A percentile compares a stretch with the other conserved stretches of the same genome.
phyloP scores from a whole-genome alignment of 306 rosid species.

The Gleditsia sinensis region DNA sequence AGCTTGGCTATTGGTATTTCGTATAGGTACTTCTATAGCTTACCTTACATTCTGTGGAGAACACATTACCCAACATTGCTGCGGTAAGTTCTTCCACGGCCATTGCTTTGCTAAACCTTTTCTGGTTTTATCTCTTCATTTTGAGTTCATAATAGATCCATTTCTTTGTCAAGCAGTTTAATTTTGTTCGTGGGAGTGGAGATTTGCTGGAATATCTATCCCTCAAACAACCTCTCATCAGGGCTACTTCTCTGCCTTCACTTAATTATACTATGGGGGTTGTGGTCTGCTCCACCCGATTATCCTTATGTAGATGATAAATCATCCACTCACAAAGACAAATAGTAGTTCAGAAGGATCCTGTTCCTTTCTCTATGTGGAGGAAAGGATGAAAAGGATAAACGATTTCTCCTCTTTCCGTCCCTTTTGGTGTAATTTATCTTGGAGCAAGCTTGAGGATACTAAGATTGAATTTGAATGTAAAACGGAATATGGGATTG shows the following conservation, averaged over 20 bases:
- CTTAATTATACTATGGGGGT: slow-evolving; percentile 70
- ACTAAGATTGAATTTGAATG: slow-evolving; percentile 17
- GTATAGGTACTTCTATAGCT: slow-evolving; percentile 82
- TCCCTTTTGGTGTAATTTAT: slow-evolving; percentile 21
- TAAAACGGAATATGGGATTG: slow-evolving; percentile 10
- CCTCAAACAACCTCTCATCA: slow-evolving; percentile 70
- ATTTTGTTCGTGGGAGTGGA: slow-evolving; percentile 79
- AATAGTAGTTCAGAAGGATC: slow-evolving; percentile 32
- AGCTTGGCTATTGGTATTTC: slow-evolving; percentile 30
- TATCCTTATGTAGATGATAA: slow-evolving; percentile 56
- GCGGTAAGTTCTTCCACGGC: slow-evolving; percentile 52
- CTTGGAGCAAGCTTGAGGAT: slow-evolving; percentile 10
- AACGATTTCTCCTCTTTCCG: neutral
- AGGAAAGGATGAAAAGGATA: slow-evolving; percentile 29
- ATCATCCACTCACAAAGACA: slow-evolving; percentile 47
- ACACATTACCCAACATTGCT: slow-evolving; percentile 61
- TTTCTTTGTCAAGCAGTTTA: slow-evolving; percentile 49
- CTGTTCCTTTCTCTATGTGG: slow-evolving; percentile 1
- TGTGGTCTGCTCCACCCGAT: slow-evolving; percentile 74
- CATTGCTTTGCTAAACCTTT: neutral
- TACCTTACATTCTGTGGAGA: slow-evolving; percentile 89
- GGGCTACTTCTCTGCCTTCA: slow-evolving; percentile 67
- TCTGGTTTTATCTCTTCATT: neutral
- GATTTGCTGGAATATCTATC: slow-evolving; percentile 89
- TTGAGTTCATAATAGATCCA: slow-evolving; percentile 20